A percentile compares a stretch with the other conserved stretches of the same genome.
Conservation (phyloP, 345 rosid species). For the Lumnitzera racemosa region DNA sequence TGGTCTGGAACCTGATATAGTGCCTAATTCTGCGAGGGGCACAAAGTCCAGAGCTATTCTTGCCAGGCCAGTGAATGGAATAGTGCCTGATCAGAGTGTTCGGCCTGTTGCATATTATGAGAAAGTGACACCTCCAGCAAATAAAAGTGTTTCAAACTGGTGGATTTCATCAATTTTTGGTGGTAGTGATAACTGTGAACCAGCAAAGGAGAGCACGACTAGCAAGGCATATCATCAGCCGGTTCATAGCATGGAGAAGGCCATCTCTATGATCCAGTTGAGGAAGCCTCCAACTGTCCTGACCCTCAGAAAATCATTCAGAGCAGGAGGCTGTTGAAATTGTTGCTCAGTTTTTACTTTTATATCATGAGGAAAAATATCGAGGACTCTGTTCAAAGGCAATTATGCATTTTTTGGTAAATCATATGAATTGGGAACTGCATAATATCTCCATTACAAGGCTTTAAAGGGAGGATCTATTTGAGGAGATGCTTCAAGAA, state of each 20-base stretch:
- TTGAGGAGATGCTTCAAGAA: conserved; percentile 99
- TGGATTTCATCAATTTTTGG: conserved; percentile 90
- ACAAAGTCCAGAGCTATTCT: conserved; percentile 68
- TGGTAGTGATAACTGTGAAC: conserved; percentile 46
- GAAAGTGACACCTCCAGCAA: conserved; percentile 54
- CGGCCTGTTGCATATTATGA: conserved; percentile 52
- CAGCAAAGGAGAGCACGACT: conserved; percentile 49
- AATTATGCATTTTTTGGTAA: conserved; percentile 95
- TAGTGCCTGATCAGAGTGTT: conserved; percentile 74
- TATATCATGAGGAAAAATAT: conserved; percentile 93
- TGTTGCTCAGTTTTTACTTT: conserved; percentile 78
- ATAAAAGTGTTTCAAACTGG: conserved; percentile 62
- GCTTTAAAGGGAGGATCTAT: conserved; percentile 94
- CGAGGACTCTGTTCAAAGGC: conserved; percentile 89
- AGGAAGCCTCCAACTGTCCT: conserved; percentile 89
- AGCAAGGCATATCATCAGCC: conserved; percentile 50
- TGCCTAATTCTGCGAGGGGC: conserved; percentile 54
- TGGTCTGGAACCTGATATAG: conserved; percentile 52
- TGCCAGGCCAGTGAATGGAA: conserved; percentile 83
- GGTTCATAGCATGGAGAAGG: conserved; percentile 40
- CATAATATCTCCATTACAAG: conserved; percentile 90
- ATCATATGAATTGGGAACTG: conserved; percentile 90
- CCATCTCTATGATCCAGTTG: conserved; percentile 67
- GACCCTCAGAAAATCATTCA: conserved; percentile 79
- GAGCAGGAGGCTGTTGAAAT: conserved; percentile 79